Conservation (phyloP, 2,329 filamentous ascomycete genomes). For the Trichoderma sp. region DNA sequence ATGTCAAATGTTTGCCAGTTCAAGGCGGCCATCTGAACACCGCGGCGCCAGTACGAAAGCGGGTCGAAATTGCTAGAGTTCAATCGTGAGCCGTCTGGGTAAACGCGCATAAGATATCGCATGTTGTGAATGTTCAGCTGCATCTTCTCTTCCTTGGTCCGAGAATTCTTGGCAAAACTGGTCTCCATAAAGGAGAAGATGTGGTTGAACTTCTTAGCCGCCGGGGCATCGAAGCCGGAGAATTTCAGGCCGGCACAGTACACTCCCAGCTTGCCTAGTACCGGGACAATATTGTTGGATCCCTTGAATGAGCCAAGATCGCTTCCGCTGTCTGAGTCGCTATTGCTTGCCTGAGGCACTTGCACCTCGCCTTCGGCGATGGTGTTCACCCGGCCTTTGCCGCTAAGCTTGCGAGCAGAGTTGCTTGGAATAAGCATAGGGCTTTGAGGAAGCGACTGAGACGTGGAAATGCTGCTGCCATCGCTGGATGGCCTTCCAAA, state of each 20-base stretch:
- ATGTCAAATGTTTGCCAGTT: slow-evolving; percentile 99
- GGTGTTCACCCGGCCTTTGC: slow-evolving; percentile 57
- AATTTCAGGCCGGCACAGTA: slow-evolving; percentile 77
- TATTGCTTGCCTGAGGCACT: slow-evolving; percentile 56
- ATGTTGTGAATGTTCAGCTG: slow-evolving; percentile 88
- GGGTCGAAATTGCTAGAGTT: slow-evolving; percentile 94
- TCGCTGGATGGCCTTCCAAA: slow-evolving; percentile 63
- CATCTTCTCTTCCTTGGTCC: slow-evolving; percentile 72
- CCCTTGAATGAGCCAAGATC: slow-evolving; percentile 58
- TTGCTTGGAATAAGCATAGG: slow-evolving; percentile 52
- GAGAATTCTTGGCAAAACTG: slow-evolving; percentile 79
- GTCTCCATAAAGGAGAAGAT: slow-evolving; percentile 94
- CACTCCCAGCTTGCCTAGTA: slow-evolving; percentile 83
- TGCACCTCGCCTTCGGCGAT: slow-evolving; percentile 60
- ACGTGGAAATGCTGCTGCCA: slow-evolving; percentile 49
- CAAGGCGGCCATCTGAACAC: slow-evolving; percentile 95
- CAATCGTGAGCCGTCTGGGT: slow-evolving; percentile 79
- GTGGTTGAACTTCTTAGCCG: slow-evolving; percentile 88
- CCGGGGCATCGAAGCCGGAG: slow-evolving; percentile 72
- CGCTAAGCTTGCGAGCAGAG: slow-evolving; percentile 50
- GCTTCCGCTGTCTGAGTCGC: slow-evolving; percentile 75
- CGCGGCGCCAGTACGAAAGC: slow-evolving; percentile 87
- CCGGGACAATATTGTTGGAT: slow-evolving; percentile 82
- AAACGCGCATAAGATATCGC: slow-evolving; percentile 89
- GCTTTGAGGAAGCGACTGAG: slow-evolving; percentile 55